phyloP scores from a whole-genome alignment of 345 rosid genomes.

The Pistacia atlantica region DNA sequence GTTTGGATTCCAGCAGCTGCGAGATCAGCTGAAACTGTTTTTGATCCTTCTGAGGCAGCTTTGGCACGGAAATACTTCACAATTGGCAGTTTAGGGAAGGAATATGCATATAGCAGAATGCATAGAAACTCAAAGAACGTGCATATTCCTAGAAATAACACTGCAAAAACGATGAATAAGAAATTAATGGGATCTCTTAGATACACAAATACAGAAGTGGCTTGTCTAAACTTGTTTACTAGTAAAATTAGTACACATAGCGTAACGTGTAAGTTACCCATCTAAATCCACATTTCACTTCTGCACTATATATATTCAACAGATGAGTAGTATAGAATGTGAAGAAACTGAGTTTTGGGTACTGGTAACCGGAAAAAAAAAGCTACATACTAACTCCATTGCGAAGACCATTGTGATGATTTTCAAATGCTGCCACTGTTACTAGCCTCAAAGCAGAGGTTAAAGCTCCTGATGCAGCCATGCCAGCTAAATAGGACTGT shows the following conservation, averaged over 20 bases:
- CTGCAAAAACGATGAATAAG: slow-evolving; percentile 34
- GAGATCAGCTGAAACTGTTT: slow-evolving; percentile 79
- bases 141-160: slow-evolving; percentile 74
- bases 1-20: slow-evolving; percentile 80
- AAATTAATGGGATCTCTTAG: background rate
- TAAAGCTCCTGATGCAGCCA: slow-evolving; percentile 86
- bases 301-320: background rate
- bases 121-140: slow-evolving; percentile 67
- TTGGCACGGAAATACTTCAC: slow-evolving; percentile 80
- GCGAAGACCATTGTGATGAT: slow-evolving; percentile 58
- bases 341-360: no score
- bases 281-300: no score
- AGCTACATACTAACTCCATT: slow-evolving; percentile 72
- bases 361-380: background rate
- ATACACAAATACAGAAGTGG: background rate
- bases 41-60: slow-evolving; percentile 90
- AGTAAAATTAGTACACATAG: no score
- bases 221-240: background rate
- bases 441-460: slow-evolving; percentile 77
- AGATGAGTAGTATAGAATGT: no score
- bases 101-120: slow-evolving; percentile 56
- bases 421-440: slow-evolving; percentile 78
- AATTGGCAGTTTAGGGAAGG: slow-evolving; percentile 73
- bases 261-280: no score
- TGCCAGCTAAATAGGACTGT: slow-evolving; percentile 84